Conservation (phyloP, 257 asterid genomes). For the Buddleja alternifolia region DNA sequence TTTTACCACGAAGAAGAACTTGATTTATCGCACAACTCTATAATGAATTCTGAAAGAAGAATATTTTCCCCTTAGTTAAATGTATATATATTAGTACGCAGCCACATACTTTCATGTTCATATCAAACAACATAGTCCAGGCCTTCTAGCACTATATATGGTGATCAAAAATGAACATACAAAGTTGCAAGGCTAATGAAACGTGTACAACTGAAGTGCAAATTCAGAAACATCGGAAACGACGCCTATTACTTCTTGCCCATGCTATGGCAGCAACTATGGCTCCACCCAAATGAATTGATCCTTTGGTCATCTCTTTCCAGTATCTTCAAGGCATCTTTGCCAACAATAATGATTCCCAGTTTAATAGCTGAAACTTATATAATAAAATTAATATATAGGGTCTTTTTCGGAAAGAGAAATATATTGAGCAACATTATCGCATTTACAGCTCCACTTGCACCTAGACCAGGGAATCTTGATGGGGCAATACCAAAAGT, state of each 20-base stretch:
- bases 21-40: no score
- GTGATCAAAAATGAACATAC: no score
- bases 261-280: slow-evolving; percentile 75
- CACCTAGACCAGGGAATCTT: slow-evolving; percentile 75
- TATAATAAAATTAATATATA: slow-evolving; percentile 57
- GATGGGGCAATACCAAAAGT: slow-evolving; percentile 46
- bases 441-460: slow-evolving; percentile 97
- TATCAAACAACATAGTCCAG: no score
- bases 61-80: no score
- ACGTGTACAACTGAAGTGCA: no score
- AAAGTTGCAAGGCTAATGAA: no score
- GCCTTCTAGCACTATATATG: no score
- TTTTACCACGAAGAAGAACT: no score
- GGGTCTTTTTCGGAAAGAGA: slow-evolving; percentile 66
- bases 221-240: slow-evolving; percentile 51
- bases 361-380: slow-evolving; percentile 84
- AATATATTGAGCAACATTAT: slow-evolving; percentile 86
- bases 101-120: no score
- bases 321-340: slow-evolving; percentile 57
- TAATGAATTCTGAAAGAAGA: no score
- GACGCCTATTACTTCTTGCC: slow-evolving; percentile 60
- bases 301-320: slow-evolving; percentile 70
- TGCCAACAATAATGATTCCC: slow-evolving; percentile 71
- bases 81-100: no score
- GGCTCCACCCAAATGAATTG: slow-evolving; percentile 90